Evolutionary conservation across 2,329 filamentous ascomycete genomes (phyloP), one percentile per base, ranked within the genome.

Genomic region (Aspergillus fumigatus): DNA sequence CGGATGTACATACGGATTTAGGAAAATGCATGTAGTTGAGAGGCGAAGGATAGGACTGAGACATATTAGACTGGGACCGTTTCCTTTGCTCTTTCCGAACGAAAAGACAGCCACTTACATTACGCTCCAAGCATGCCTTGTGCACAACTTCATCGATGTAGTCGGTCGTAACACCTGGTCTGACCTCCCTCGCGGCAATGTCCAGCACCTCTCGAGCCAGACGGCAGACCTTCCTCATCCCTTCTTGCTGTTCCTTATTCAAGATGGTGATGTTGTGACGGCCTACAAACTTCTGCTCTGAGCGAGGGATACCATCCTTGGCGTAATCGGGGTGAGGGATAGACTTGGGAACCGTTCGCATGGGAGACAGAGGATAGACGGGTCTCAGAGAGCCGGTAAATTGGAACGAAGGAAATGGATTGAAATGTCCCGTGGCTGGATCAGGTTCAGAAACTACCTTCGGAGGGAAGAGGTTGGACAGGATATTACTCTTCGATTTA

Each of bases 21-120:
- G 94, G 94, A 77, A 97, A 99, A 75, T 92, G 82, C 79, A 90
- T 89, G 78, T 97, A 97, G 79, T 97, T 97, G 35, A 97, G 80
- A 1, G 93, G 92, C 0, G 93, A 97, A 0, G 93, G 93, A 72
- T 97, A 97, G 9, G 92, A 89, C 92, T 97, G 60, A 48, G 21
- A 10, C 7, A 7, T 45, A 11, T 70, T 49, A 69, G 56, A 51
- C 59, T 26, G 11, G 29, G 25, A n/a, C 27, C 40, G 4, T 19
- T 26, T 21, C n/a, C 8, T 11, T 21, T 21, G 26, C 32, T 11
- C 10, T 14, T 35, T 27, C n/a, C 21, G 23, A 48, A 4, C 41
- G 35, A 21, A 41, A 40, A 21, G 29, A n/a, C 25, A 7, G 23
- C 43, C 38, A 73, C 89, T 77, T 77, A 97, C 93, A 64, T 97